Evolutionary conservation across 805 yeast genomes (phyloP).

Genomic region (Candida railenensis): DNA sequence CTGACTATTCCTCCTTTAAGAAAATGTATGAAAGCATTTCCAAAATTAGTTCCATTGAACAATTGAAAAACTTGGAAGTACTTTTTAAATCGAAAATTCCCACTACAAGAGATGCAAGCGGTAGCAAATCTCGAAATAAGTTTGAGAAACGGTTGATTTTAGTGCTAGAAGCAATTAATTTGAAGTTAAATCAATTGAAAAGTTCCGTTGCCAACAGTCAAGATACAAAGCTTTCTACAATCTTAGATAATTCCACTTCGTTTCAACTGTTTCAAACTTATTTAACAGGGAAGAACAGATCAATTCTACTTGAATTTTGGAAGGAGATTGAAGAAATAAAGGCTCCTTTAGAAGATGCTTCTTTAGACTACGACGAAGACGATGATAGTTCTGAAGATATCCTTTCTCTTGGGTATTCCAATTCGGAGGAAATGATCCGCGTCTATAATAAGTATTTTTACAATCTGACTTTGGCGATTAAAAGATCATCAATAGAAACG

Average conservation of each 20-base stretch:
- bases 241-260: background rate
- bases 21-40: slow-evolving; percentile 12
- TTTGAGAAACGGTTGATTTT: background rate
- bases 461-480: slow-evolving; percentile 8
- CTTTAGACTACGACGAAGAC: slow-evolving; percentile 23
- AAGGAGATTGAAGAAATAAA: slow-evolving; percentile 62
- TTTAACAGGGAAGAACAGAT: slow-evolving; percentile 50
- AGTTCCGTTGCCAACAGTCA: background rate
- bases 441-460: slow-evolving; percentile 47
- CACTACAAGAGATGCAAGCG: background rate
- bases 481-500: slow-evolving; percentile 15
- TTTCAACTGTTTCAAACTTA: background rate
- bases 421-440: slow-evolving; percentile 51
- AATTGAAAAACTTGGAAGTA: slow-evolving; percentile 49
- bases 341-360: slow-evolving; percentile 65
- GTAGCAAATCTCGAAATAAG: slow-evolving; percentile 3
- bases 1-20: slow-evolving; percentile 16
- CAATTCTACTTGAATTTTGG: slow-evolving; percentile 61
- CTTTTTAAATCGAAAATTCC: slow-evolving; percentile 36
- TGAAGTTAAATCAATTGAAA: background rate
- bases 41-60: slow-evolving; percentile 26
- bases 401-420: slow-evolving; percentile 42
- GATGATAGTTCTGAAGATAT: slow-evolving; percentile 30
- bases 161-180: background rate
- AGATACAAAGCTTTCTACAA: background rate